A percentile compares a stretch with the other conserved stretches of the same genome.
phyloP scores from a whole-genome alignment of 2,329 filamentous ascomycete species.

The Penicillium janthinellum region DNA sequence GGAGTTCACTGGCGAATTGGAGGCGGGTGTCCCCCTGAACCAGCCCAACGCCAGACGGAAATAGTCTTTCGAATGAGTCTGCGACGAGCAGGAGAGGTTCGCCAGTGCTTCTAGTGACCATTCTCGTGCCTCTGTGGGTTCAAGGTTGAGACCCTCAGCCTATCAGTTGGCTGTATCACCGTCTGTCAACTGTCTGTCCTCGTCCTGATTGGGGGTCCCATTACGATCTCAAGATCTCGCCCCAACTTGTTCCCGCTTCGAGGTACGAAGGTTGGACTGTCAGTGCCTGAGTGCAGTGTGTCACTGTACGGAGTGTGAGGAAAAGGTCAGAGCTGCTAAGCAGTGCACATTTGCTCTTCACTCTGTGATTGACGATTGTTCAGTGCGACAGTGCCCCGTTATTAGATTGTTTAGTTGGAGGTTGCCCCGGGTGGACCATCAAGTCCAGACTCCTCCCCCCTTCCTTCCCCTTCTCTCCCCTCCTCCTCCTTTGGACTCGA shows the following conservation, averaged over 20 bases:
- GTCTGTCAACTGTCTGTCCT: neutral
- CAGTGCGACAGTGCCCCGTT: neutral
- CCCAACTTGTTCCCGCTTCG: neutral
- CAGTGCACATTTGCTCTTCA: neutral
- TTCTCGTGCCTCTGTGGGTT: neutral
- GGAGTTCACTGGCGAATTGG: constrained; percentile 22
- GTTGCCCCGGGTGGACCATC: neutral
- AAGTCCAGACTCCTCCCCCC: constrained; percentile 5
- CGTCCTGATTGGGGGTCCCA: constrained; percentile 10
- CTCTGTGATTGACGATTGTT: neutral
- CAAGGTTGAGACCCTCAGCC: constrained; percentile 3
- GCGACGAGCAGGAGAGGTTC: constrained; percentile 10
- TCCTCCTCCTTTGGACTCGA: constrained; percentile 16
- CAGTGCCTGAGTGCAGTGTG: no score
- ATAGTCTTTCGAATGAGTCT: neutral
- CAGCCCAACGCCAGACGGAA: neutral
- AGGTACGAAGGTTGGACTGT: no score
- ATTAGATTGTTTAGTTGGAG: neutral
- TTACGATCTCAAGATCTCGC: constrained; percentile 18
- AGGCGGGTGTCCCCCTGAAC: constrained; percentile 22
- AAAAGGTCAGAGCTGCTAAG: neutral
- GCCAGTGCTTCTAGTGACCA: neutral
- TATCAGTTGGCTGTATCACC: constrained; percentile 8
- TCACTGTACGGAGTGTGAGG: neutral
- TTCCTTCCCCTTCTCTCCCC: constrained; percentile 14